phyloP scores from a whole-genome alignment of 306 rosid genomes.

The Gastrolobium bilobum region DNA sequence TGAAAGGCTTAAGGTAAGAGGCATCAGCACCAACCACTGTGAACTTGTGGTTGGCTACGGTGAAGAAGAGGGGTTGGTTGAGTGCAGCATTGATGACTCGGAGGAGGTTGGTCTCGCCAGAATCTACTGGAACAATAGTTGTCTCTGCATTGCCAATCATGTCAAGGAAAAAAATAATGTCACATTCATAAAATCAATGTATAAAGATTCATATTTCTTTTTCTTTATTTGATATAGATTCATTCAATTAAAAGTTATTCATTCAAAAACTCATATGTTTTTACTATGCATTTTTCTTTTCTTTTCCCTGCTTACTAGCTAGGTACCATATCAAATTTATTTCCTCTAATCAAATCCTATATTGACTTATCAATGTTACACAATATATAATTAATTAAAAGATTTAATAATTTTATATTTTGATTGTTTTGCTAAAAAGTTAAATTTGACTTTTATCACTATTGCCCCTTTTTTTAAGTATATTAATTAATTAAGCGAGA shows the following conservation, averaged over 20 bases:
- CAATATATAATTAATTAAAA: not conserved
- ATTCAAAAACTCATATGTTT: no score
- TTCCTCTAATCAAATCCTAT: not conserved
- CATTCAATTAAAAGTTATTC: no score
- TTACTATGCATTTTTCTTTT: no score
- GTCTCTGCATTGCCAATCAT: slow-evolving; percentile 63
- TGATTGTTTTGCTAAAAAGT: not conserved
- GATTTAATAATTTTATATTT: not conserved
- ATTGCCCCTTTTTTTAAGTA: not conserved
- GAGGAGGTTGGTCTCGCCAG: slow-evolving; percentile 88
- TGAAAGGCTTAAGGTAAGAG: slow-evolving; percentile 88
- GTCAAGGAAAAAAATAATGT: not conserved
- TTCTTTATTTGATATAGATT: no score
- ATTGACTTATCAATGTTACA: not conserved
- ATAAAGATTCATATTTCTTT: not conserved
- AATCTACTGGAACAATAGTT: slow-evolving; percentile 66
- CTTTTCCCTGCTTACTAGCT: no score
- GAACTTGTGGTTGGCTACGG: slow-evolving; percentile 83
- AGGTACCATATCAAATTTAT: not conserved
- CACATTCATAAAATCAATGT: not conserved
- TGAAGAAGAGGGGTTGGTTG: slow-evolving; percentile 81
- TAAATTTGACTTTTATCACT: not conserved
- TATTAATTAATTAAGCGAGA: not conserved
- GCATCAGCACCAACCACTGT: slow-evolving; percentile 95
- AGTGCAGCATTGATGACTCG: slow-evolving; percentile 80